Evolutionary conservation across 768 basidiomycete species (phyloP), one percentile per base, ranked within the genome.

Genomic region (Termitomyces sp.): DNA sequence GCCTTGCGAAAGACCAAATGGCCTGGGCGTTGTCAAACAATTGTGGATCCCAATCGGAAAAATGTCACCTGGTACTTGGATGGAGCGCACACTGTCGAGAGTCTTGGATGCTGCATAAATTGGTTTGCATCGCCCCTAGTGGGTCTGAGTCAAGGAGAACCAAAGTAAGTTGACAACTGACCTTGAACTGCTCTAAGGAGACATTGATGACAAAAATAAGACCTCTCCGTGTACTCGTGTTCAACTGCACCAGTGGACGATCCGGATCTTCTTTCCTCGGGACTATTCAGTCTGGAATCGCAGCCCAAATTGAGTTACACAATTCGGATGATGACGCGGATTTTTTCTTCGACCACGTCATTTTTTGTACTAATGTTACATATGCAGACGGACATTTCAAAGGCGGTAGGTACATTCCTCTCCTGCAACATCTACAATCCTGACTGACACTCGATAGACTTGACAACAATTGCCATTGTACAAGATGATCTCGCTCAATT

Each of bases 331-430:
- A 78, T 50, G 64, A 69, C 15, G 58, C 73, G 1, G 68, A 64
- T 13, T 58, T 58, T 9, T 86, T 92, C 63, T 97, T 97, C 60
- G 82, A 92, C 64, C 81, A 86, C 47, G 90, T 95, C 54, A 83
- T 98, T 43, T 98, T 99, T 70, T 98, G 95, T 71, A 86, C 94
- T 45, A 99, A 98, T 68, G 89, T 97, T 31, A 99, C 97, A 0
- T 99, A 96, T 64, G 79, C 83, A 1, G 86, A 91, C 58, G 97
- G 97, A 0, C 76, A 79, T 31, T 98, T 85, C 67, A 98, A 98
- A 74, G 89, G 91, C 49, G 96, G 96, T 93, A 62, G 50, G 71
- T 63, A 27, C 32, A 47, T n/a, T 33, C 25, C 2, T 38, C 29
- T 12, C 29, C 43, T 3, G 4, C 16, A 16, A n/a, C 12, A 27